These are phyloP conservation scores for Talaromyces sp. DNA, from an alignment of 2,329 filamentous ascomycete species.

Conservation along the genomic window DNA sequence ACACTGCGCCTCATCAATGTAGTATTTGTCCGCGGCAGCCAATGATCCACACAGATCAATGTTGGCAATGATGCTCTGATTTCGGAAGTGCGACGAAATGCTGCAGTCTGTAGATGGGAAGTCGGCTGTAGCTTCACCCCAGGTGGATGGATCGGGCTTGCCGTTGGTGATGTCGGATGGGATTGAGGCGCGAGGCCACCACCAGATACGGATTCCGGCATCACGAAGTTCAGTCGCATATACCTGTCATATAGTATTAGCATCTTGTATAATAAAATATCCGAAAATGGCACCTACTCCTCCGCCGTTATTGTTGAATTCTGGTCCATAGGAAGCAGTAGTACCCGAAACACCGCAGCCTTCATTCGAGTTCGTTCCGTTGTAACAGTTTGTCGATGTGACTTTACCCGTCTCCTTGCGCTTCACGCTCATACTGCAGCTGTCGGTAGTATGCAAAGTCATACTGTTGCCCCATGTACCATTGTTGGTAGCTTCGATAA, in stretches of 20 bases:
- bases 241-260: constrained; percentile 32
- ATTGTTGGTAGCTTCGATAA: constrained; percentile 60
- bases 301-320: constrained; percentile 56
- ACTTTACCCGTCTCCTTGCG: constrained; percentile 54
- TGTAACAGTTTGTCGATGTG: constrained; percentile 51
- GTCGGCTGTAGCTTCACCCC: constrained; percentile 63
- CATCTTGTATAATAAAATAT: not conserved
- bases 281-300: constrained; percentile 40
- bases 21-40: constrained; percentile 40
- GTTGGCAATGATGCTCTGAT: constrained; percentile 65
- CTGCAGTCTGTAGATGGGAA: constrained; percentile 64
- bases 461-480: constrained; percentile 57
- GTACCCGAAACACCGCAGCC: constrained; percentile 57
- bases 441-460: constrained; percentile 59
- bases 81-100: constrained; percentile 60
- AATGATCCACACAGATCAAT: constrained; percentile 64
- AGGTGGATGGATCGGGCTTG: constrained; percentile 60
- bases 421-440: constrained; percentile 54
- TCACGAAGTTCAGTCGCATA: constrained; percentile 62
- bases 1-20: constrained; percentile 39
- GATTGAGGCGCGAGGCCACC: constrained; percentile 52
- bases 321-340: constrained; percentile 50
- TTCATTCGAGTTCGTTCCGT: constrained; percentile 52
- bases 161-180: constrained; percentile 53
- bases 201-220: constrained; percentile 64